Evolutionary conservation across 768 basidiomycete genomes (phyloP), one percentile per base, ranked within the genome.

Genomic region (Fistulinella prunicolor): DNA sequence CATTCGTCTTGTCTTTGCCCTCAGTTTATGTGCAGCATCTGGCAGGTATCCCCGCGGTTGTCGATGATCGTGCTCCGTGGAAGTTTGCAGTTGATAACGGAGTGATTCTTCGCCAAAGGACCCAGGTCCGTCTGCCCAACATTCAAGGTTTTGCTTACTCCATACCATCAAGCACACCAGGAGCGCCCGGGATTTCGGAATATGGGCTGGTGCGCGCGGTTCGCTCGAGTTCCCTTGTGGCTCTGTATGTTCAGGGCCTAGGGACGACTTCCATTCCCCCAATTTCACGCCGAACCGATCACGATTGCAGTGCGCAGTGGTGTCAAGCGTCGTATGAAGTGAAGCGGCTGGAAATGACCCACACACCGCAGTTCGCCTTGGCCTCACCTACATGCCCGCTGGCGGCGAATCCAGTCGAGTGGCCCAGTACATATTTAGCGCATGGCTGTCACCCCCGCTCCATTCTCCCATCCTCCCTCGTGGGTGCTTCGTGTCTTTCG

Each of bases 221-320:
- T 28, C 10, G 6, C 5, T 28, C 26, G 26, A 28, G 26, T 28
- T 10, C n/a, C n/a, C n/a, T 22, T 14, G 26, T 28, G 44, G 44
- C 21, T 48, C 36, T 38, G 44, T 22, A 28, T 28, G 10, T 28
- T 10, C 26, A 28, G 26, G 26, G 9, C 20, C 36, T 35, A 55
- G 53, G 53, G 37, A 37, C 23, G 22, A 12, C 53, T 60, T 60
- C 60, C 57, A 63, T 63, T 60, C 48, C 38, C 32, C 32, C 29
- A n/a, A n/a, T n/a, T n/a, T 32, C 39, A 21, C 42, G 3, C 36
- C 17, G 17, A 42, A 24, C 13, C 4, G 30, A 32, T 60, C 55
- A 48, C 44, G 37, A 46, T 50, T 28, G 60, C 57, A n/a, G 46
- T 56, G 49, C 32, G n/a, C 21, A 32, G 44, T 53, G 51, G 44